phyloP scores from a whole-genome alignment of 257 asterid species.

The Agastache rugosa region DNA sequence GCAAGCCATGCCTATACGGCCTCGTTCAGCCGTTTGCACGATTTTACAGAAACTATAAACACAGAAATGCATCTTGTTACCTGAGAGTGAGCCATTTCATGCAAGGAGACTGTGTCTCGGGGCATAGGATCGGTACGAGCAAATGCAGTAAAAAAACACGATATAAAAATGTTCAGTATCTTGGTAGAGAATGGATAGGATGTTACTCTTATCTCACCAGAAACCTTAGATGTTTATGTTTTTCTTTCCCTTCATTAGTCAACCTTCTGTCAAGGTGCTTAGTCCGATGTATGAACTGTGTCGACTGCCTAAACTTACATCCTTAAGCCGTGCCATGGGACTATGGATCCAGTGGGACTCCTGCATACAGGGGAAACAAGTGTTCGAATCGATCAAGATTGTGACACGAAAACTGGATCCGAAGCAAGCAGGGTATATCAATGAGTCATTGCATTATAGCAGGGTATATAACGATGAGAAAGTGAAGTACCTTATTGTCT shows the following conservation, averaged over 20 bases:
- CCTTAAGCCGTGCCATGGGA: slow-evolving; percentile 52
- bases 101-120: slow-evolving; percentile 1
- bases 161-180: not conserved
- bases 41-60: slow-evolving; percentile 28
- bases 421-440: not conserved
- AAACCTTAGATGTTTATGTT: not conserved
- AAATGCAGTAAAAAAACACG: slow-evolving; percentile 17
- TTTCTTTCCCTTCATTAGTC: slow-evolving; percentile 14
- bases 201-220: not conserved
- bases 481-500: slow-evolving; percentile 56
- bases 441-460: not conserved
- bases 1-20: slow-evolving; percentile 1
- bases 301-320: slow-evolving; percentile 41
- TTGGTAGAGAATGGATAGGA: not conserved
- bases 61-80: not conserved
- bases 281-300: slow-evolving; percentile 41
- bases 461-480: not conserved
- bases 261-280: slow-evolving; percentile 40
- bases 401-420: not conserved
- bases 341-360: slow-evolving; percentile 44
- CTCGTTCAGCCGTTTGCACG: slow-evolving; percentile 18
- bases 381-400: not conserved
- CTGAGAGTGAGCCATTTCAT: slow-evolving; percentile 3
- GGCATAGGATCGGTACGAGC: not conserved
- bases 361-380: slow-evolving; percentile 35